Base-by-base conservation (phyloP, 2,329 filamentous ascomycete species). In the Aureobasidium sp. region DNA sequence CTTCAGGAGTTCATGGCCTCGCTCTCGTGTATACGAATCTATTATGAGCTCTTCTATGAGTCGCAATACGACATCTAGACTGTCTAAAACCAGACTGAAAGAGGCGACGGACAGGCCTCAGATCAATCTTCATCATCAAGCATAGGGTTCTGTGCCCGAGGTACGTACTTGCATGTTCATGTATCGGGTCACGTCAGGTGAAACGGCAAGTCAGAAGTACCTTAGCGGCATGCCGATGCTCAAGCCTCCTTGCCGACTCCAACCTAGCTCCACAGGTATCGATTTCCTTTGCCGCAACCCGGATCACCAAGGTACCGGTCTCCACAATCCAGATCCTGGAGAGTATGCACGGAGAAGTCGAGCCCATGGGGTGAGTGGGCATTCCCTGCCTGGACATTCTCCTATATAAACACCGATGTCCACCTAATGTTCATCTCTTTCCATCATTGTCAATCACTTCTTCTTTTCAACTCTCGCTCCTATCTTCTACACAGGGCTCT, bases 141-240 rank as follows among this genome's bases (percentile, higher is more conserved):
- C 37, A 41, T 29, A 12, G 25, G 12, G n/a, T 11, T 36, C 11
- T 36, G n/a, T 45, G 39, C 37, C 22, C 14, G 22, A 39, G 55
- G 34, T 58, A 58, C 55, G 29, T 58, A 48, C 53, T 11, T 17
- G n/a, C 31, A 9, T 27, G 55, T 37, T 48, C 55, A 58, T 48
- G 55, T 36, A 47, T 27, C 29, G 39, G 42, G 31, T 47, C n/a
- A 42, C n/a, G 39, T 45, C 12, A 27, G 29, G 27, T 31, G 41
- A 58, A 47, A 58, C 42, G 42, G 53, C 39, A 57, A 56, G 39
- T 44, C 25, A 42, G 52, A 29, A 44, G 25, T 56, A n/a, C 45
- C 25, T 20, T 48, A 57, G 53, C 53, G 53, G 55, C 41, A 48
- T 58, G 53, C 53, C 55, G 41, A 58, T 25, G 53, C 41, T 57